These are phyloP conservation scores for Russula foetens DNA, from an alignment of 768 basidiomycete species.

Conservation along the genomic window DNA sequence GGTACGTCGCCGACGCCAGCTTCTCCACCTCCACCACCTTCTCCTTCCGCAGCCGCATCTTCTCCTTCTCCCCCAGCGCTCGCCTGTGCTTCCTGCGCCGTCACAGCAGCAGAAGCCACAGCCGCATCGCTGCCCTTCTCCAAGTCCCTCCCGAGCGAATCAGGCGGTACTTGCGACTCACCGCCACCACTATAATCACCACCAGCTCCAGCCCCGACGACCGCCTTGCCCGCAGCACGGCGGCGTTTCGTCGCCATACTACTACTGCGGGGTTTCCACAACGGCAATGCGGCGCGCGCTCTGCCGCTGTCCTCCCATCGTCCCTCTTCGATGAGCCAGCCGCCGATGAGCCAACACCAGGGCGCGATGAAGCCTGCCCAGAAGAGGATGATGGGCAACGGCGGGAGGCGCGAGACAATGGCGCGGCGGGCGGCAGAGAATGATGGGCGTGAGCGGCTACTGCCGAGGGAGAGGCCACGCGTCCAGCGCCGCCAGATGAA, in stretches of 20 bases:
- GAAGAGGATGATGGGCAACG: conserved; percentile 42
- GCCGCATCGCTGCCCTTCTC: conserved; percentile 1
- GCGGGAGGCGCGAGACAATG: conserved; percentile 5
- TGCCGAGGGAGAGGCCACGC: conserved; percentile 21
- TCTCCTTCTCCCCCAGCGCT: conserved; percentile 19
- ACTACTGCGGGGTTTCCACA: conserved; percentile 9
- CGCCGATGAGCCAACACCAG: conserved; percentile 69
- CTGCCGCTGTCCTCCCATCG: conserved; percentile 36
- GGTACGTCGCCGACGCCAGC: conserved; percentile 11
- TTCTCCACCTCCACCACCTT: conserved; percentile 26
- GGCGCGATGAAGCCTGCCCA: conserved; percentile 69
- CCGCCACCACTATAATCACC: not conserved
- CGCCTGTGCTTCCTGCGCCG: not conserved
- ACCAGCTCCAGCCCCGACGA: too few species aligned
- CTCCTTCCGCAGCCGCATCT: conserved; percentile 22
- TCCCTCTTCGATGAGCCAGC: conserved; percentile 45
- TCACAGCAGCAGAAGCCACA: conserved; percentile 6
- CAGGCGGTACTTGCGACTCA: conserved; percentile 4
- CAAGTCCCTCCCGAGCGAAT: not conserved
- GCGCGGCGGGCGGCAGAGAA: conserved; percentile 11
- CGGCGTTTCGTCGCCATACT: not conserved
- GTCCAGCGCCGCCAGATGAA: conserved; percentile 28
- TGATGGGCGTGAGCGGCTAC: conserved; percentile 8
- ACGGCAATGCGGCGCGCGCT: conserved; percentile 34
- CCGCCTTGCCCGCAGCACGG: not conserved